Conservation (phyloP, 106 monocot species). For the Dendrobium catenatum region DNA sequence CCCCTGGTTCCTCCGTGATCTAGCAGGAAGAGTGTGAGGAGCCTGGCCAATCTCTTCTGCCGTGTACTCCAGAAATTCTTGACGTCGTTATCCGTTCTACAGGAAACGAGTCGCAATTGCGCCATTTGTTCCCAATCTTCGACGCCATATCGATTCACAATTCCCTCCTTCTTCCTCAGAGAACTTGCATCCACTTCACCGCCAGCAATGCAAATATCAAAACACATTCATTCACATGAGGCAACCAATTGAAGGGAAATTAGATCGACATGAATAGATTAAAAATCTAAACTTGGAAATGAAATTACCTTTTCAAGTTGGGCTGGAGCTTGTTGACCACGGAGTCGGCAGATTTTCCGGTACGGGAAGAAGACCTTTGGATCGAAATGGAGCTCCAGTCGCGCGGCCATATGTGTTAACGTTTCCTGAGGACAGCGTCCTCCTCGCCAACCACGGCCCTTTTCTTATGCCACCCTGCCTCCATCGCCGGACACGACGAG, state of each 20-base stretch:
- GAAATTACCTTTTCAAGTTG: conserved; percentile 56
- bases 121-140: conserved; percentile 82
- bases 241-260: not conserved
- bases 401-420: conserved; percentile 48
- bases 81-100: conserved; percentile 85
- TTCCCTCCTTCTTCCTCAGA: conserved; percentile 65
- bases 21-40: conserved; percentile 13
- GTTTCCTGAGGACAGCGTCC: conserved; percentile 60
- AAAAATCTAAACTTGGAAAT: not conserved
- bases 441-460: conserved; percentile 74
- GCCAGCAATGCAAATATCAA: not conserved
- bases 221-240: not conserved
- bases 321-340: conserved; percentile 90
- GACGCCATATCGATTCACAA: conserved; percentile 70
- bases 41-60: conserved; percentile 70
- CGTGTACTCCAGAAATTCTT: conserved; percentile 98
- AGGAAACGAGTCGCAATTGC: conserved; percentile 52
- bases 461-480: conserved; percentile 24
- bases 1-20: conserved; percentile 16
- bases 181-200: conserved; percentile 65
- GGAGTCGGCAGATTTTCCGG: conserved; percentile 90
- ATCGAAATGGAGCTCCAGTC: conserved; percentile 97
- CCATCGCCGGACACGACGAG: not conserved
- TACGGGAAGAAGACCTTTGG: conserved; percentile 74
- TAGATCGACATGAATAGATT: not conserved